phyloP scores from a whole-genome alignment of 73 alveolate species.

The Diophrys sp. region DNA sequence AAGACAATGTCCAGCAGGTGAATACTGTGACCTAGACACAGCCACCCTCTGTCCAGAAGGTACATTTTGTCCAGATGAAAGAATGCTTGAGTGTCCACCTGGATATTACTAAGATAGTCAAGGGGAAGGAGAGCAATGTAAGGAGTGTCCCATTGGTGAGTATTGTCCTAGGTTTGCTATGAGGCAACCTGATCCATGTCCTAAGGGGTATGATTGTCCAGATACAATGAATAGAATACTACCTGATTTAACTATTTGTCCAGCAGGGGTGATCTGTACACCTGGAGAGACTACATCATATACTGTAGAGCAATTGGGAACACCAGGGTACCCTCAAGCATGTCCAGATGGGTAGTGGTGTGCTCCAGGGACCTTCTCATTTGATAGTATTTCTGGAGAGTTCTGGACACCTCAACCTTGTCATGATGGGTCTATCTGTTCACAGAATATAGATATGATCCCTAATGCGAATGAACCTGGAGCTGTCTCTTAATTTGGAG shows the following conservation, averaged over 20 bases:
- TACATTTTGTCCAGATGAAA: constrained; percentile 52
- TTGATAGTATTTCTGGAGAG: constrained; percentile 20
- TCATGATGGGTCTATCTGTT: constrained; percentile 56
- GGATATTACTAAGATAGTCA: constrained; percentile 23
- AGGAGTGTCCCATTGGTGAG: constrained; percentile 52
- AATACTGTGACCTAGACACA: constrained; percentile 46
- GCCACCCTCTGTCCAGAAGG: constrained; percentile 58
- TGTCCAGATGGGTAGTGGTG: constrained; percentile 56
- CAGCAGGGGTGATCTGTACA: constrained; percentile 72
- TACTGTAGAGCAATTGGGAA: constrained; percentile 15
- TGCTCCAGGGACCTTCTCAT: constrained; percentile 25
- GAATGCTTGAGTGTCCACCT: constrained; percentile 44
- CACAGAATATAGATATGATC: constrained; percentile 3
- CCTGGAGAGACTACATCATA: constrained; percentile 26
- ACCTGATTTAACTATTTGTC: constrained; percentile 51
- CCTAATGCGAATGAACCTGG: constrained; percentile 15
- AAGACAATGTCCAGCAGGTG: constrained; percentile 60
- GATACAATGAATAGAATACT: constrained; percentile 5
- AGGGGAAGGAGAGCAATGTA: constrained; percentile 15
- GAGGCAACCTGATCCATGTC: constrained; percentile 27
- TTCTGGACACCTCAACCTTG: constrained; percentile 53
- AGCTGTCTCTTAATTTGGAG: constrained; percentile 32
- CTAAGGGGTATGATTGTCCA: constrained; percentile 61
- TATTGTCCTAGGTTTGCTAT: constrained; percentile 47
- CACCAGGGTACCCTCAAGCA: constrained; percentile 29